These are phyloP conservation scores for Cenococcum geophilum DNA, from an alignment of 495 filamentous ascomycete species.

Conservation along the genomic window DNA sequence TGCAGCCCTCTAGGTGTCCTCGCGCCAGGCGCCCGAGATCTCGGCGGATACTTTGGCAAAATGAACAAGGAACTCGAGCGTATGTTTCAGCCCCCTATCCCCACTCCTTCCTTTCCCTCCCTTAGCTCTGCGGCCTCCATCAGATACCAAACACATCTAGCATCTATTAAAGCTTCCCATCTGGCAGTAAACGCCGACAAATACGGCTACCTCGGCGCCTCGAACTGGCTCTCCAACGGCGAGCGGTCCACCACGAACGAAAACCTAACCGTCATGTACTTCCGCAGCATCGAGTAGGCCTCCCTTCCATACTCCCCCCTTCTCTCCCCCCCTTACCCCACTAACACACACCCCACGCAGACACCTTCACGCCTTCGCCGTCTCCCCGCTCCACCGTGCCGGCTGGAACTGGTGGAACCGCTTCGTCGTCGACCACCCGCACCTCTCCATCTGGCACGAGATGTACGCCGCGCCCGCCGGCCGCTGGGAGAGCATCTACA, in stretches of 20 bases:
- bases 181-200: slow-evolving; percentile 18
- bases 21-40: slow-evolving; percentile 12
- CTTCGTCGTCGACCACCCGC: slow-evolving; percentile 35
- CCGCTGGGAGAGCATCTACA: slow-evolving; percentile 45
- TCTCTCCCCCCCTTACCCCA: neutral
- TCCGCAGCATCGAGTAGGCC: slow-evolving; percentile 38
- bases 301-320: neutral
- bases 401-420: slow-evolving; percentile 45
- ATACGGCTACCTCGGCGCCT: slow-evolving; percentile 27
- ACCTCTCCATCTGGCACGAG: slow-evolving; percentile 50
- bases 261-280: slow-evolving; percentile 43
- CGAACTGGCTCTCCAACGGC: slow-evolving; percentile 13
- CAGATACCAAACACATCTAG: too few relatives aligned
- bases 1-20: slow-evolving; percentile 20
- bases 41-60: slow-evolving; percentile 14
- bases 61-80: slow-evolving; percentile 19
- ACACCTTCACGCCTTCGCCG: slow-evolving; percentile 47
- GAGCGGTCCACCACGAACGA: slow-evolving; percentile 37
- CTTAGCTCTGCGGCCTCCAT: too few relatives aligned
- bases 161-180: too few relatives aligned
- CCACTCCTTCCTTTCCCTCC: too few relatives aligned
- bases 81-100: too few relatives aligned
- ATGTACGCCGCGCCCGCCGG: slow-evolving; percentile 40
- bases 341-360: neutral
- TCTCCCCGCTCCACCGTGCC: slow-evolving; percentile 40